Base-by-base conservation (phyloP, 371 early-diverging fungal genomes). In the Globomyces sp. region DNA sequence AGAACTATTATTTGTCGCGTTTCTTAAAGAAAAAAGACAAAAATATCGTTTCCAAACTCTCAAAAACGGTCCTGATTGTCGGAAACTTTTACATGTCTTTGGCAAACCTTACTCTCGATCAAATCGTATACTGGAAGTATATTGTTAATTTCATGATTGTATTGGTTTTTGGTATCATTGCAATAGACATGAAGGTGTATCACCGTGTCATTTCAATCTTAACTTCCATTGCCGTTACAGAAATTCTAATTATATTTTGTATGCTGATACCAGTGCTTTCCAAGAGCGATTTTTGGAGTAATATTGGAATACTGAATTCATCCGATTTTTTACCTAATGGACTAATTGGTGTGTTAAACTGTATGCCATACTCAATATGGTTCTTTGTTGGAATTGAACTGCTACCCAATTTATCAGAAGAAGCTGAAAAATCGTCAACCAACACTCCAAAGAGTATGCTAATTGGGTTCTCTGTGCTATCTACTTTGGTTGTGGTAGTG, bases 61-160 rank as follows among this genome's bases (percentile, higher is more conserved):
- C 24, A 24, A 24, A 55, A 39, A 55, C 55, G 5, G 55, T 40
- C 6, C 2, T 55, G 34, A 40, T 55, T 4, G 55, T 55, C 5
- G 55, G 55, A 6, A 39, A n/a, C 39, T 55, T 55, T 55, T 55
- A 55, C 39, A 55, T 55, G 55, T 39, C 55, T 8, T 13, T 55
- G 1, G 39, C 40, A 37, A 13, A 40, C 6, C 34, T 55, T 39
- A 55, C 34, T 37, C 6, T 2, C 6, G 1, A 55, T 6, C 39
- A 55, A 55, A 34, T 55, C 4, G 55, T 39, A 37, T 55, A 55
- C 55, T 55, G 40, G 6, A 36, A 55, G 39, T 55, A 55, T 39
- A 9, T 55, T 55, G 55, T 55, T 3, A 55, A 55, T n/a, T 39
- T 55, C 40, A 24, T 55, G 4, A 40, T 55, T 6, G 13, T 55